phyloP scores from a whole-genome alignment of 2,329 filamentous ascomycete genomes.

The Pseudocercospora macadamiae region DNA sequence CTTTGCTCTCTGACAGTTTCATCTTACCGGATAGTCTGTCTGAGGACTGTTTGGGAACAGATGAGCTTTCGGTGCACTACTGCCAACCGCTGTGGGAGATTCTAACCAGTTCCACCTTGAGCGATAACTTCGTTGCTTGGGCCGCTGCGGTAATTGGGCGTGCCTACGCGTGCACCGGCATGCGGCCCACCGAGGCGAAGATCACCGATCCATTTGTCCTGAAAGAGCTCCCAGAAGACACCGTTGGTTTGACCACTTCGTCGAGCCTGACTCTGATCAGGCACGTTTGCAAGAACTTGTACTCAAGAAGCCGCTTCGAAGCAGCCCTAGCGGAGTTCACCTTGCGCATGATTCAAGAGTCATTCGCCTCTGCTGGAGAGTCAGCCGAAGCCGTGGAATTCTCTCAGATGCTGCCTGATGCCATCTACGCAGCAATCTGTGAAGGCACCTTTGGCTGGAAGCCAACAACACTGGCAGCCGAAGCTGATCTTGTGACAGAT shows the following conservation, averaged over 20 bases:
- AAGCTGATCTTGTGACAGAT: neutral
- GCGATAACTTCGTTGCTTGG: constrained; percentile 64
- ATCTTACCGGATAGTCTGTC: constrained; percentile 59
- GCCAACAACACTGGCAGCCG: constrained; percentile 22
- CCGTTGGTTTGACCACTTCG: constrained; percentile 21
- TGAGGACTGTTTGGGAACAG: constrained; percentile 70
- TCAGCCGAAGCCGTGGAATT: constrained; percentile 32
- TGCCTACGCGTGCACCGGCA: constrained; percentile 65
- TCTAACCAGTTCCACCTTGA: constrained; percentile 24
- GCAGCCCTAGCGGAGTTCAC: constrained; percentile 51
- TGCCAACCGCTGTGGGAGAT: constrained; percentile 31
- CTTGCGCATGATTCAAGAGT: constrained; percentile 31
- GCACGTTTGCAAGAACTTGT: constrained; percentile 34
- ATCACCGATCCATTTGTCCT: neutral
- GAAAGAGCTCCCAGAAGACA: neutral
- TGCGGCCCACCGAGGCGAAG: constrained; percentile 14
- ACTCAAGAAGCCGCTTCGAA: constrained; percentile 38
- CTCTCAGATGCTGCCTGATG: constrained; percentile 33
- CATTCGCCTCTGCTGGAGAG: constrained; percentile 21
- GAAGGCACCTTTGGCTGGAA: constrained; percentile 33
- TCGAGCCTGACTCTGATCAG: constrained; percentile 41
- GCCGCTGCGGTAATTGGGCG: constrained; percentile 81
- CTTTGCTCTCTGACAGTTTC: constrained; percentile 76
- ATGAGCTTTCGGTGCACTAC: constrained; percentile 60
- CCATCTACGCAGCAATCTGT: constrained; percentile 29